Evolutionary conservation across 1,284 basidiomycete species (phyloP).

Genomic region (Moesziomyces sp.): DNA sequence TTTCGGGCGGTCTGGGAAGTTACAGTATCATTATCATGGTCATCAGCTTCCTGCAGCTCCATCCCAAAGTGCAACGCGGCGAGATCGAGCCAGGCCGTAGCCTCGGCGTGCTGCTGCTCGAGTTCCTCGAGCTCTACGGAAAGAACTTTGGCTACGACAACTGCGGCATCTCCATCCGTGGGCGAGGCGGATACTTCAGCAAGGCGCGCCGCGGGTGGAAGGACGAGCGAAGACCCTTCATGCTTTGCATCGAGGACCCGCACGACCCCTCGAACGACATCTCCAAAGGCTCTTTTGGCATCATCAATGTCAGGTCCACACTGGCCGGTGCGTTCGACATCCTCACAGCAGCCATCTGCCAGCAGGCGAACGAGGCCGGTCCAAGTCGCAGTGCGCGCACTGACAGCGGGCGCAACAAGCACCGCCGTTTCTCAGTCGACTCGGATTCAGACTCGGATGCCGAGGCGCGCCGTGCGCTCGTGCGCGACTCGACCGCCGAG

Average conservation of each 20-base stretch:
- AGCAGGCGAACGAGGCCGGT: slow-evolving; percentile 53
- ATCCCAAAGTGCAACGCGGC: slow-evolving; percentile 88
- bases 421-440: slow-evolving; percentile 33
- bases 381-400: slow-evolving; percentile 9
- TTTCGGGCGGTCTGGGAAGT: slow-evolving; percentile 90
- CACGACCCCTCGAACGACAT: slow-evolving; percentile 91
- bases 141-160: slow-evolving; percentile 79
- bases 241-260: slow-evolving; percentile 94
- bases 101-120: slow-evolving; percentile 89
- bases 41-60: slow-evolving; percentile 93
- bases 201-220: slow-evolving; percentile 61
- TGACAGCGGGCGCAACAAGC: slow-evolving; percentile 17
- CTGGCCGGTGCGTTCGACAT: slow-evolving; percentile 88
- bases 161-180: slow-evolving; percentile 79
- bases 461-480: slow-evolving; percentile 47
- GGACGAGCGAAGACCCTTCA: slow-evolving; percentile 70
- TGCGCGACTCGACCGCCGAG: slow-evolving; percentile 38
- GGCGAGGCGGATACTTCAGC: slow-evolving; percentile 81
- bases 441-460: slow-evolving; percentile 45
- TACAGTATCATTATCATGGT: slow-evolving; percentile 94
- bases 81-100: slow-evolving; percentile 89
- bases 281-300: slow-evolving; percentile 85
- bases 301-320: slow-evolving; percentile 82
- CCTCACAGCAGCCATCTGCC: slow-evolving; percentile 73
- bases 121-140: slow-evolving; percentile 97